Conservation (phyloP, 306 rosid genomes). For the Vigna radiata region DNA sequence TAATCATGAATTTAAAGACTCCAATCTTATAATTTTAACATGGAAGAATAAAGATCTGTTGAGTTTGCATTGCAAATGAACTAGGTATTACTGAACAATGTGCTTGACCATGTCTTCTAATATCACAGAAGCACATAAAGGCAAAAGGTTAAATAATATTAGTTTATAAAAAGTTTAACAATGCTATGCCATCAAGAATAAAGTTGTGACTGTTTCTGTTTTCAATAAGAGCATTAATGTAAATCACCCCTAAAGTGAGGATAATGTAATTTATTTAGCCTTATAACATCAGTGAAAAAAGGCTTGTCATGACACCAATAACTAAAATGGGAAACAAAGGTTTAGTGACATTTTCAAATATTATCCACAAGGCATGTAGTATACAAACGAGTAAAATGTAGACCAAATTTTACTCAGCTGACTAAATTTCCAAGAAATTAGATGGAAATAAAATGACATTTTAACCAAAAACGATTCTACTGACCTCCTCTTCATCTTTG, state of each 20-base stretch:
- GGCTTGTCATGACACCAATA: not conserved
- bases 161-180: not conserved
- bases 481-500: conserved; percentile 94
- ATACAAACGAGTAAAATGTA: not conserved
- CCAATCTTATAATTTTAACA: not conserved
- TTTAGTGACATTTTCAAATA: not conserved
- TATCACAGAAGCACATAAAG: not conserved
- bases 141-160: not conserved
- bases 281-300: not conserved
- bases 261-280: not conserved
- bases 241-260: not conserved
- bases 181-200: not conserved
- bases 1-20: not conserved
- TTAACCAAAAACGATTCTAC: not conserved
- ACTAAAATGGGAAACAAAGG: not conserved
- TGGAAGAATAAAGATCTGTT: conserved; percentile 6
- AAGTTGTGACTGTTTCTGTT: not conserved
- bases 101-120: not conserved
- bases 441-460: conserved; percentile 16
- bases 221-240: not conserved
- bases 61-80: conserved; percentile 9
- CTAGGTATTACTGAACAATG: not conserved
- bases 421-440: conserved; percentile 18
- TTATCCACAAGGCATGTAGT: not conserved
- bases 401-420: conserved; percentile 5